Base-by-base conservation (phyloP, 176 grass and related monocot genomes). In the Chrysopogon serrulatus region DNA sequence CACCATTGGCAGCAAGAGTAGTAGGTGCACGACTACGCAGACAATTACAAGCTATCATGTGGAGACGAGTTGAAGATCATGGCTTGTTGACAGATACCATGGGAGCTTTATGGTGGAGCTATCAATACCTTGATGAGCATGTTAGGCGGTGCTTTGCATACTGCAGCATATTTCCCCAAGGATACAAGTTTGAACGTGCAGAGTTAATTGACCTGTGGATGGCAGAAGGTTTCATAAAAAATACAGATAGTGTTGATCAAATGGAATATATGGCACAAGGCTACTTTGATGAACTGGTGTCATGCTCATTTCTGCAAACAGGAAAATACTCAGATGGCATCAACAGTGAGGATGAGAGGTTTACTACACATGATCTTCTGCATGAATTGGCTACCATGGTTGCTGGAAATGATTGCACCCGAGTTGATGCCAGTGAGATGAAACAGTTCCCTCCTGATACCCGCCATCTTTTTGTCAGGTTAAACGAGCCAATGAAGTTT, bases 81-180 rank as follows among this genome's bases (percentile, higher is more conserved):
- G n/a, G n/a, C n/a, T n/a, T n/a, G n/a, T n/a, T n/a, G n/a, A n/a
- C n/a, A 48, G 77, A 90, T 16, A 81, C 75, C n/a, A 76, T 67
- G 68, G 75, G 74, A 32, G 31, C 69, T 16, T 13, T 86, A 0
- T 75, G 65, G 77, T 86, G 71, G 83, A 82, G 82, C 43, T 90
- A 81, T 35, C 77, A 82, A 5, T 57, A 85, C 5, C 45, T 90
- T 2, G 4, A 72, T 19, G 62, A 39, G 5, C 60, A 37, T 2
- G 31, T 90, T 12, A 71, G 75, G 28, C 54, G 60, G 14, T 90
- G 88, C 63, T 90, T 90, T 56, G 31, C 45, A 34, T 86, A 81
- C n/a, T 90, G 68, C 8, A 78, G 77, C 43, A 11, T 82, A 8
- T 90, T 82, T 82, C 69, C 59, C 6, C 66, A 59, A 81, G 27